Conservation (phyloP, 352 stramenopile genomes). For the Phytophthora sp. region DNA sequence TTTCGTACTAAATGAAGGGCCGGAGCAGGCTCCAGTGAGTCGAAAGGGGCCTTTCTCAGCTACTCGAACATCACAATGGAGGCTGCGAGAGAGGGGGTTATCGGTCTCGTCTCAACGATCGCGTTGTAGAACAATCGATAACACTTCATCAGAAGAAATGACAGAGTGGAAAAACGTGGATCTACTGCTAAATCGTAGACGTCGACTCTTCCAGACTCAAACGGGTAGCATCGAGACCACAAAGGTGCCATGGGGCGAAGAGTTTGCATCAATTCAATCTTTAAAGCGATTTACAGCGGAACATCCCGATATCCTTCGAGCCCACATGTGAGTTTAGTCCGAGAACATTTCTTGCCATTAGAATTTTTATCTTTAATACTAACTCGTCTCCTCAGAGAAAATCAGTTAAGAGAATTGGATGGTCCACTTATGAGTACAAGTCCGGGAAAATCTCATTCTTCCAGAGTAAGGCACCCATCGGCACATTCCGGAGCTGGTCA, state of each 20-base stretch:
- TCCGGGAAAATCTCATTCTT: slow-evolving; percentile 10
- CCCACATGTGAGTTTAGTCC: slow-evolving; percentile 53
- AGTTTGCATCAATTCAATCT: slow-evolving; percentile 68
- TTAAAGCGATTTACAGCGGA: slow-evolving; percentile 65
- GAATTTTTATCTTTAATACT: no score
- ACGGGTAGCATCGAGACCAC: slow-evolving; percentile 48
- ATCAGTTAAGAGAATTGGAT: slow-evolving; percentile 34
- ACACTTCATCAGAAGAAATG: slow-evolving; percentile 47
- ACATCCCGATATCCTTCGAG: slow-evolving; percentile 55
- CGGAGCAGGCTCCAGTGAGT: not conserved
- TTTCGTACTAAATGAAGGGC: not conserved
- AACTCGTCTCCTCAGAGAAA: slow-evolving; percentile 22
- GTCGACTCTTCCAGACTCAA: slow-evolving; percentile 45
- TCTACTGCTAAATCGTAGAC: slow-evolving; percentile 58
- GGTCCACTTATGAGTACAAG: slow-evolving; percentile 27
- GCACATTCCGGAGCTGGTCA: slow-evolving; percentile 11
- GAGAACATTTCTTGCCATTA: no score
- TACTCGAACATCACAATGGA: not conserved
- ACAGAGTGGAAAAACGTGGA: slow-evolving; percentile 70
- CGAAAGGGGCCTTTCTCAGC: no score
- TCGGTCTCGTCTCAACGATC: slow-evolving; percentile 5
- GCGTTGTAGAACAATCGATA: slow-evolving; percentile 18
- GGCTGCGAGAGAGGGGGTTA: not conserved
- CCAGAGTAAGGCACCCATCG: slow-evolving; percentile 6
- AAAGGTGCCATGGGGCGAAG: slow-evolving; percentile 62